phyloP scores from a whole-genome alignment of 2,329 filamentous ascomycete genomes.

The Parastagonospora nodorum region DNA sequence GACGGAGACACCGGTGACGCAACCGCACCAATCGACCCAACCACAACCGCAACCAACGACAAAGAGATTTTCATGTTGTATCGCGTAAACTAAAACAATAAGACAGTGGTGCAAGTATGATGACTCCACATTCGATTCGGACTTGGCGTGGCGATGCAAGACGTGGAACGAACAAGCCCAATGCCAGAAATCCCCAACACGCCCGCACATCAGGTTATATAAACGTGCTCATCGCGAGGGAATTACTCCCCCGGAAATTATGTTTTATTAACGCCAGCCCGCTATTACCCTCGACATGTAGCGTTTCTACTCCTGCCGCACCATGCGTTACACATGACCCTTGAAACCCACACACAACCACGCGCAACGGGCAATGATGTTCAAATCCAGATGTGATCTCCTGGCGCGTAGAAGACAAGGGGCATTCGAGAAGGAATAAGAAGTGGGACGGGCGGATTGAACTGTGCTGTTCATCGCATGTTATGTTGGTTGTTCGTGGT shows the following conservation, averaged over 20 bases:
- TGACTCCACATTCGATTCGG: neutral
- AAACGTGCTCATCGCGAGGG: neutral
- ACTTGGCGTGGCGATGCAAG: neutral
- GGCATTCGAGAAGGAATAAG: too few species aligned
- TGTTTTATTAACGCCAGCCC: constrained; percentile 4
- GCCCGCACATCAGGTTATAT: neutral
- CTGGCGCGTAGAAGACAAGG: too few species aligned
- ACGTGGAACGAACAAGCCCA: constrained; percentile 1
- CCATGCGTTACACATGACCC: constrained; percentile 19
- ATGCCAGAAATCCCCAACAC: neutral
- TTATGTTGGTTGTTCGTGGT: too few species aligned
- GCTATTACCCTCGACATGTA: constrained; percentile 11
- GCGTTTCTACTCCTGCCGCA: constrained; percentile 22
- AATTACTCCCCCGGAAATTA: neutral
- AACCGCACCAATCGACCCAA: constrained; percentile 14
- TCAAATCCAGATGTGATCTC: too few species aligned
- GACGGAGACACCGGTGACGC: constrained; percentile 24
- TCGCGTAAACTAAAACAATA: neutral
- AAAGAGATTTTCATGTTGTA: constrained; percentile 23
- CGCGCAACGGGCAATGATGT: too few species aligned
- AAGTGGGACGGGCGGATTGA: too few species aligned
- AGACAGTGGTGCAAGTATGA: neutral
- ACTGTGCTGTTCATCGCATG: too few species aligned
- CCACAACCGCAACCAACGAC: constrained; percentile 15
- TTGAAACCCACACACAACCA: constrained; percentile 11